Evolutionary conservation across 2,329 filamentous ascomycete species (phyloP).

Genomic region (Samsoniella hepiali): DNA sequence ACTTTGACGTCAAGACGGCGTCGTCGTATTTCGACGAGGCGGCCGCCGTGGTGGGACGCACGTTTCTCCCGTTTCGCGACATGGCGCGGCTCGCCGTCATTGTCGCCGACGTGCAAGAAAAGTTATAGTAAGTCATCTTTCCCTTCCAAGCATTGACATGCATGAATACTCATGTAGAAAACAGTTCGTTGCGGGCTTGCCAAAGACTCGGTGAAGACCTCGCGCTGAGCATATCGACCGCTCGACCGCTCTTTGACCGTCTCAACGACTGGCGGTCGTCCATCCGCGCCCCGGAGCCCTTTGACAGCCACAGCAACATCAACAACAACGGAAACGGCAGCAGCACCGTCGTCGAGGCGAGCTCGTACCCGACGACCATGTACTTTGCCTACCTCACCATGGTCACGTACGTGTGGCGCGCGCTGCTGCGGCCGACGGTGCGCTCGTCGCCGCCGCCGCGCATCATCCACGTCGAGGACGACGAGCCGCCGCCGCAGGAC

Average conservation of each 20-base stretch:
- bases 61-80: slow-evolving; percentile 18
- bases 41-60: not conserved
- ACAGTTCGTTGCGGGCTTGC: slow-evolving; percentile 18
- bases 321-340: too few relatives aligned
- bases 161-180: not conserved
- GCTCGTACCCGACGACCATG: slow-evolving; percentile 16
- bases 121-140: slow-evolving; percentile 19
- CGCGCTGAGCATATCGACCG: slow-evolving; percentile 17
- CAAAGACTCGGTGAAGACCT: slow-evolving; percentile 20
- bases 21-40: slow-evolving; percentile 15
- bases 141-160: not conserved
- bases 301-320: not conserved
- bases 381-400: slow-evolving; percentile 21
- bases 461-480: slow-evolving; percentile 20
- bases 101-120: slow-evolving; percentile 18
- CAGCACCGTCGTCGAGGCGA: not conserved
- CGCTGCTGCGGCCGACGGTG: slow-evolving; percentile 20
- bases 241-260: slow-evolving; percentile 18
- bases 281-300: slow-evolving; percentile 9
- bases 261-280: slow-evolving; percentile 20
- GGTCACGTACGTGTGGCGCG: slow-evolving; percentile 20
- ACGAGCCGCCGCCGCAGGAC: slow-evolving; percentile 5
- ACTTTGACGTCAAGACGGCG: slow-evolving; percentile 15
- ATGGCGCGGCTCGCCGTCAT: slow-evolving; percentile 19
- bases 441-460: slow-evolving; percentile 19